Percentiles rank a stretch among this genome's conserved stretches.
Evolutionary conservation across 2,329 filamentous ascomycete species (phyloP).

Genomic region (Bimuria novae-zelandiae): DNA sequence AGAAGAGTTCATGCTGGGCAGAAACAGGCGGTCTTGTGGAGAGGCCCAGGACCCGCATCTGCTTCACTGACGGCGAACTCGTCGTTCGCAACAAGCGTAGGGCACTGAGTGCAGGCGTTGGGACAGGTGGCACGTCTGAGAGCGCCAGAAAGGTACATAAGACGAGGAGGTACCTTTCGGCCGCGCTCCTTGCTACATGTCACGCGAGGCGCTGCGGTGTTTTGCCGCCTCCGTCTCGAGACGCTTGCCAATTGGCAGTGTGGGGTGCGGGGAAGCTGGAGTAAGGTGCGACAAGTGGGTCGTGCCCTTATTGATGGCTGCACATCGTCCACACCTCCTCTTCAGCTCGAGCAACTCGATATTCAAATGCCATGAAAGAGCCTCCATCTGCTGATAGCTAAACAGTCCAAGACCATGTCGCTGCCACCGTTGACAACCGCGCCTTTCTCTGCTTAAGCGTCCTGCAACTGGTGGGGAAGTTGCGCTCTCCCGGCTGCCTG

Average conservation of each 20-base stretch:
- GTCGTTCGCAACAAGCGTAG: constrained; percentile 3
- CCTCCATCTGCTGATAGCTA: too few species aligned
- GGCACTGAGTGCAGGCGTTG: neutral
- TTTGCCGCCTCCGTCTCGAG: too few species aligned
- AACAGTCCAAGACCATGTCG: too few species aligned
- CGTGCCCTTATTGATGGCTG: neutral
- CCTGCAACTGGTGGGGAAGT: too few species aligned
- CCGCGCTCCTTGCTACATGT: constrained; percentile 18
- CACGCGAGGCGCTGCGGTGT: constrained; percentile 18
- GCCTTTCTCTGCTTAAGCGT: too few species aligned
- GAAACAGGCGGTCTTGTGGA: constrained; percentile 25
- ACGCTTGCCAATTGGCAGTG: constrained; percentile 1
- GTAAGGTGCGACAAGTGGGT: neutral
- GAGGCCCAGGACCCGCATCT: constrained; percentile 39
- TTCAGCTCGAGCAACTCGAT: neutral
- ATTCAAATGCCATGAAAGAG: too few species aligned
- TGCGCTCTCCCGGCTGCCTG: too few species aligned
- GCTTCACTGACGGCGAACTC: constrained; percentile 18
- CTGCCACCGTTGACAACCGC: too few species aligned
- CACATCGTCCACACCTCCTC: neutral
- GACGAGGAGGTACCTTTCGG: constrained; percentile 18
- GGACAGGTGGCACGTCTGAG: neutral
- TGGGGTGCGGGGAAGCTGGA: constrained; percentile 2
- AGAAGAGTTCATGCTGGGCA: constrained; percentile 38
- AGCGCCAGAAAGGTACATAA: constrained; percentile 15